Conservation (phyloP, 768 basidiomycete species). For the Mycena latifolia region DNA sequence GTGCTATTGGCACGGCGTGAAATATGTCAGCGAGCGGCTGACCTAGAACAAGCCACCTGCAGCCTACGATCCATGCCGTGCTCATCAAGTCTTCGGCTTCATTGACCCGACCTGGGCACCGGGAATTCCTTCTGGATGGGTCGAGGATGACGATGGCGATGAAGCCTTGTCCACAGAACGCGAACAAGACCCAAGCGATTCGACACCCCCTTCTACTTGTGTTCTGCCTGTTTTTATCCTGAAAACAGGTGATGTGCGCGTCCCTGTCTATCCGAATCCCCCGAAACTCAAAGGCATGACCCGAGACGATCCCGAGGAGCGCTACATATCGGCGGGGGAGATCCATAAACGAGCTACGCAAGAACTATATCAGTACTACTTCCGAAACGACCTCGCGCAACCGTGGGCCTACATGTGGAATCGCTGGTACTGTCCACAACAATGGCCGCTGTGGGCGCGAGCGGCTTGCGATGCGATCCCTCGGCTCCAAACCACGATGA, state of each 20-base stretch:
- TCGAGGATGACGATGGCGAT: too few species aligned
- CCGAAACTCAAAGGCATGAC: slow-evolving; percentile 18
- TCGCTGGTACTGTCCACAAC: slow-evolving; percentile 42
- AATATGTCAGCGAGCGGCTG: slow-evolving; percentile 39
- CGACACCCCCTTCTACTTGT: slow-evolving; percentile 14
- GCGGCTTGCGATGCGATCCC: background rate
- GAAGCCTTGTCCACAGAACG: too few species aligned
- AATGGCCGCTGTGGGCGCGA: slow-evolving; percentile 37
- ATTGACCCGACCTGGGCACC: slow-evolving; percentile 44
- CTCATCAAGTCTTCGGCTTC: slow-evolving; percentile 36
- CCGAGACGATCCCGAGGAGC: slow-evolving; percentile 17
- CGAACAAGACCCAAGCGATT: too few species aligned
- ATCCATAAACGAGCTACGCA: slow-evolving; percentile 9
- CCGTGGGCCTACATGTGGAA: slow-evolving; percentile 48
- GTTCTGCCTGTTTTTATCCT: slow-evolving; percentile 33
- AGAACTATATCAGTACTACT: slow-evolving; percentile 42
- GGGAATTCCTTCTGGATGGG: slow-evolving; percentile 17
- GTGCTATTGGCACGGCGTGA: slow-evolving; percentile 48
- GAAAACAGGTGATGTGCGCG: slow-evolving; percentile 15
- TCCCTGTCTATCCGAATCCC: slow-evolving; percentile 36
- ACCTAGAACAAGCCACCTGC: slow-evolving; percentile 39
- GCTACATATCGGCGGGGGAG: slow-evolving; percentile 12
- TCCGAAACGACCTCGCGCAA: slow-evolving; percentile 36
- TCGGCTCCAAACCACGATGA: slow-evolving; percentile 39
- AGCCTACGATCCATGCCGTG: slow-evolving; percentile 32